phyloP scores from a whole-genome alignment of 345 rosid genomes.

The Acer negundo region DNA sequence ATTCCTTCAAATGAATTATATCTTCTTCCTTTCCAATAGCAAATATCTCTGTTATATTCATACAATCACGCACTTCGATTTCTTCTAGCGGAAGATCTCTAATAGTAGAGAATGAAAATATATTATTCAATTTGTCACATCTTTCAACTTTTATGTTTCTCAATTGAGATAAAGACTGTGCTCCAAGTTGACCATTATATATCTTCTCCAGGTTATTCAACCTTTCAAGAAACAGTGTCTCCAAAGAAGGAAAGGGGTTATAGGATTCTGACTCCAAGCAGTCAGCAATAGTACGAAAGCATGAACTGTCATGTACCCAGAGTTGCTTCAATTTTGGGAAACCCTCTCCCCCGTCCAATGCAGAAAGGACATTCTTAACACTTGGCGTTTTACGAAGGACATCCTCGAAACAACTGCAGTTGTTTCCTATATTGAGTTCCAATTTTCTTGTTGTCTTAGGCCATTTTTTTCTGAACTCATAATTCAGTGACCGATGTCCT shows the following conservation, averaged over 20 bases:
- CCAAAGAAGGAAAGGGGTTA: not conserved
- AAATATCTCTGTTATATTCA: constrained; percentile 10
- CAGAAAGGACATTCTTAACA: no score
- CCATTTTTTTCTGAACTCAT: not conserved
- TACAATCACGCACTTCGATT: constrained; percentile 22
- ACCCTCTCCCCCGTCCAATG: not conserved
- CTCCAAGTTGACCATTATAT: not conserved
- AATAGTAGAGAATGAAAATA: constrained; percentile 24
- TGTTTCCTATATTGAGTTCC: not conserved
- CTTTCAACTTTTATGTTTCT: constrained; percentile 1
- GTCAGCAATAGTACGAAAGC: not conserved
- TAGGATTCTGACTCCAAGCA: no score
- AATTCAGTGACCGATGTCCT: no score
- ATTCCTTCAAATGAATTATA: not conserved
- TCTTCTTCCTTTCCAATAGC: not conserved
- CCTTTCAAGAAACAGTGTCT: not conserved
- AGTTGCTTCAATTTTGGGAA: constrained; percentile 19
- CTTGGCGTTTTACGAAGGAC: constrained; percentile 3
- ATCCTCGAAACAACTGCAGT: not conserved
- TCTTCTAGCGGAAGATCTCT: constrained; percentile 25
- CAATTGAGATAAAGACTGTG: constrained; percentile 13
- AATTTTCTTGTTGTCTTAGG: not conserved
- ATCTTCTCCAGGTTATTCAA: constrained; percentile 7
- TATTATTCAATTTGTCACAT: constrained; percentile 21
- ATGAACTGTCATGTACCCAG: not conserved